A percentile compares a stretch with the other conserved stretches of the same genome.
phyloP scores from a whole-genome alignment of 2,329 filamentous ascomycete genomes.

The Capronia coronata region DNA sequence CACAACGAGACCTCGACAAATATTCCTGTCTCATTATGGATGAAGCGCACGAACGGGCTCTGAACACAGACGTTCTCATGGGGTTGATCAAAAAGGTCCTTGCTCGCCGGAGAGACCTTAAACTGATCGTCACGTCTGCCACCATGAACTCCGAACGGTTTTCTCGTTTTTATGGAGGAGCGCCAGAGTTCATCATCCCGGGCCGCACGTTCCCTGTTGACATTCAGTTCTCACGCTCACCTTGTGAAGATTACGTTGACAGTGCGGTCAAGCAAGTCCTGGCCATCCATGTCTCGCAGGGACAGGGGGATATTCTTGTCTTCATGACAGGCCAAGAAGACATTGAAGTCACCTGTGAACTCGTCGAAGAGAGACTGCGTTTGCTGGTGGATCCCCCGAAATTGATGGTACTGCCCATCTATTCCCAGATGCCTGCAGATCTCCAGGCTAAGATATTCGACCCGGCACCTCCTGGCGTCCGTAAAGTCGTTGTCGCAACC shows the following conservation, averaged over 20 bases:
- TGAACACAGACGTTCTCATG: slow-evolving; percentile 97
- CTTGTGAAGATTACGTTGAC: slow-evolving; percentile 96
- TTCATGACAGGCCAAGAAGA: slow-evolving; percentile 99
- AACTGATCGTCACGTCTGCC: slow-evolving; percentile 94
- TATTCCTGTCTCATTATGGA: slow-evolving; percentile 99
- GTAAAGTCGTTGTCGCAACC: slow-evolving; percentile 96
- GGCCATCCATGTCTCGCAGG: slow-evolving; percentile 93
- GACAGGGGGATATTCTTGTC: slow-evolving; percentile 84
- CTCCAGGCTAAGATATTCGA: slow-evolving; percentile 98
- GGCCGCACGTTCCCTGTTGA: slow-evolving; percentile 96
- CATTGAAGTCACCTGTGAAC: slow-evolving; percentile 92
- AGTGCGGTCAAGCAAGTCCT: slow-evolving; percentile 93
- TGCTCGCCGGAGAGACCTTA: slow-evolving; percentile 79
- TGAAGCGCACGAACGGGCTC: slow-evolving; percentile 90
- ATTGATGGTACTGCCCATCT: slow-evolving; percentile 90
- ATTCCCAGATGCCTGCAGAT: slow-evolving; percentile 99
- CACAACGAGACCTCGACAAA: slow-evolving; percentile 84
- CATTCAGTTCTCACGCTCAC: slow-evolving; percentile 87
- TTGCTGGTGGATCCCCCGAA: slow-evolving; percentile 91
- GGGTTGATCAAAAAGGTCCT: slow-evolving; percentile 96
- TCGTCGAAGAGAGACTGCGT: slow-evolving; percentile 79
- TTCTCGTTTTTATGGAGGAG: slow-evolving; percentile 90
- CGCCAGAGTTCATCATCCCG: slow-evolving; percentile 93
- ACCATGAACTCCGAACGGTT: slow-evolving; percentile 98
- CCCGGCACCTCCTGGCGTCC: slow-evolving; percentile 76